Base-by-base conservation (phyloP, 305 asterid genomes). In the Solanum hybrid region DNA sequence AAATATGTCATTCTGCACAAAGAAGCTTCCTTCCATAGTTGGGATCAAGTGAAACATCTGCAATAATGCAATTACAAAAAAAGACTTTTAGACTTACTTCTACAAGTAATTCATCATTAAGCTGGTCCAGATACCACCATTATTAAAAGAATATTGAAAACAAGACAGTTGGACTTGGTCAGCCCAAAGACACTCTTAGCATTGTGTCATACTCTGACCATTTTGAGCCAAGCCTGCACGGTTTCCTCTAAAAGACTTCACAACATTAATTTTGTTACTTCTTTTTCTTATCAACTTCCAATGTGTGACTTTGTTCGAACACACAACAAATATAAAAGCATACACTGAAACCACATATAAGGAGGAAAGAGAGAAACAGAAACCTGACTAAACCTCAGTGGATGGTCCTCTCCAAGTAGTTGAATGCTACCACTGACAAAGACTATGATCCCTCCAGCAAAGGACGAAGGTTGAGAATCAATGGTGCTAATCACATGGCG, bases 321-420 rank as follows among this genome's bases (percentile, higher is more conserved):
- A 8, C 86, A 3, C 73, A 19, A 51, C 2, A 51, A 17, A 87
- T 72, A 87, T 27, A 14, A 14, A 87, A 38, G 1, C 82, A 87
- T 14, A 12, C 66, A 22, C 12, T 78, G 3, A 7, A 36, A 79
- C 17, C n/a, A 17, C 24, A 32, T 36, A 31, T 29, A 40, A 12
- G 36, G 24, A 82, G 85, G n/a, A 71, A 32, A 14, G 27, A 45
- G 6, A 51, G 19, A 85, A 66, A 87, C 4, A 85, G 72, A 86
- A 10, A 94, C 95, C 95, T 93, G 94, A 91, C 95, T 94, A 90
- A 94, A 94, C 90, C 95, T 93, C 89, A 93, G 90, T 42, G 95
- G 90, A 85, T 93, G 92, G 32, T 92, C 95, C 89, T 93, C 94
- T 42, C 94, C 95, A 14, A 34, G 90, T 14, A 92, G 91, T 26